Evolutionary conservation across 345 rosid genomes (phyloP).

Genomic region (Gossypium mustelinum): DNA sequence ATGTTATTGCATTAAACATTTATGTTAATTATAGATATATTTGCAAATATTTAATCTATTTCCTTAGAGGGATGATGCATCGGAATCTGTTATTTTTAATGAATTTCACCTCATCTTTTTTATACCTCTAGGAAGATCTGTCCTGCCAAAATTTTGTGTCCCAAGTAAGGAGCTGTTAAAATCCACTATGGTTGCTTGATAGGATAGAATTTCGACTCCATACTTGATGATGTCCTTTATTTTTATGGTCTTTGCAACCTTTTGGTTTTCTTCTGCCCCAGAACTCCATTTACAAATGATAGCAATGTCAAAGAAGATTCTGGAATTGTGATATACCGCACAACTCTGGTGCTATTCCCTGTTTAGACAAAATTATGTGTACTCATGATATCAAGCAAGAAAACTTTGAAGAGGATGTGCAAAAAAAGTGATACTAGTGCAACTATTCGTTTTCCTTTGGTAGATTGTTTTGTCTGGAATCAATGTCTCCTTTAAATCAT

Average conservation of each 20-base stretch:
- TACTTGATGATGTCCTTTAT: background rate
- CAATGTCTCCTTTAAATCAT: background rate
- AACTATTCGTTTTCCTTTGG: background rate
- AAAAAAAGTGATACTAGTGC: background rate
- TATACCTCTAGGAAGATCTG: background rate
- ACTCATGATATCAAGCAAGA: background rate
- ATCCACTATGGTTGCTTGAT: background rate
- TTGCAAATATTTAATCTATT: background rate
- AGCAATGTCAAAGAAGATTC: background rate
- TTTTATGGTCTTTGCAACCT: background rate
- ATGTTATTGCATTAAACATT: background rate
- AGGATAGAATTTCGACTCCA: background rate
- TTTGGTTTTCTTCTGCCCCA: background rate
- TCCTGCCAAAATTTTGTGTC: background rate
- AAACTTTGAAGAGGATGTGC: background rate
- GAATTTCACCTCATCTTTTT: background rate
- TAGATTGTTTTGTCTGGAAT: background rate
- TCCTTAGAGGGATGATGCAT: background rate
- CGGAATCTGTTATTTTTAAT: background rate
- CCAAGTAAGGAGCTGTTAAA: background rate
- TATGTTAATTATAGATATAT: background rate
- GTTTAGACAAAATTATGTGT: background rate
- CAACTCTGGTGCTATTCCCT: background rate
- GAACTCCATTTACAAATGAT: background rate
- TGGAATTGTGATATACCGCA: background rate